phyloP scores from a whole-genome alignment of 129 eudicot species.

The Lactuca saligna region DNA sequence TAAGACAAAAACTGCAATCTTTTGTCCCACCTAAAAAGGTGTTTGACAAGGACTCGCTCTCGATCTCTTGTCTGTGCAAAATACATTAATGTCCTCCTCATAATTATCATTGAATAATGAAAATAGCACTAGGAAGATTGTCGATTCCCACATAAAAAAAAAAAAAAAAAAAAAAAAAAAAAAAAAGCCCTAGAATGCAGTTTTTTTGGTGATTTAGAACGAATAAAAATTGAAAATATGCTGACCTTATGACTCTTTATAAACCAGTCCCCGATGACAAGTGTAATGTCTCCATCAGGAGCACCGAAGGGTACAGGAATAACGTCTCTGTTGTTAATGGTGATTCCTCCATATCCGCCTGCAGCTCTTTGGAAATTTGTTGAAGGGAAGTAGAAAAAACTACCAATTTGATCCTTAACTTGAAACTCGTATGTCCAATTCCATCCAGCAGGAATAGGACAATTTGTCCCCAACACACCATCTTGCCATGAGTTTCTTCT shows the following conservation, averaged over 20 bases:
- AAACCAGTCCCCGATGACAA: conserved; percentile 85
- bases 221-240: conserved; percentile 4
- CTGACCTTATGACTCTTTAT: conserved; percentile 83
- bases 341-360: conserved; percentile 94
- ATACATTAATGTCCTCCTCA: neutral
- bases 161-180: no score
- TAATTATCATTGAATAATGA: neutral
- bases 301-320: conserved; percentile 87
- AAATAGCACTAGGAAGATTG: neutral
- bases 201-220: neutral
- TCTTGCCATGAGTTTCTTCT: conserved; percentile 96
- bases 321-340: conserved; percentile 77
- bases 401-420: conserved; percentile 96
- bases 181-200: neutral
- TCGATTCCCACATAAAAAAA: neutral
- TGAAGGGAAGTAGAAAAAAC: conserved; percentile 97
- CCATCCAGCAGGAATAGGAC: conserved; percentile 98
- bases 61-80: neutral
- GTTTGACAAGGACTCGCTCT: neutral
- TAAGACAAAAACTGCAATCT: neutral
- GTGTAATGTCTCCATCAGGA: conserved; percentile 96
- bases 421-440: conserved; percentile 96
- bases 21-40: neutral
- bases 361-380: conserved; percentile 80
- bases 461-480: conserved; percentile 93